Evolutionary conservation across 768 basidiomycete genomes (phyloP).

Genomic region (Boletus edulis): DNA sequence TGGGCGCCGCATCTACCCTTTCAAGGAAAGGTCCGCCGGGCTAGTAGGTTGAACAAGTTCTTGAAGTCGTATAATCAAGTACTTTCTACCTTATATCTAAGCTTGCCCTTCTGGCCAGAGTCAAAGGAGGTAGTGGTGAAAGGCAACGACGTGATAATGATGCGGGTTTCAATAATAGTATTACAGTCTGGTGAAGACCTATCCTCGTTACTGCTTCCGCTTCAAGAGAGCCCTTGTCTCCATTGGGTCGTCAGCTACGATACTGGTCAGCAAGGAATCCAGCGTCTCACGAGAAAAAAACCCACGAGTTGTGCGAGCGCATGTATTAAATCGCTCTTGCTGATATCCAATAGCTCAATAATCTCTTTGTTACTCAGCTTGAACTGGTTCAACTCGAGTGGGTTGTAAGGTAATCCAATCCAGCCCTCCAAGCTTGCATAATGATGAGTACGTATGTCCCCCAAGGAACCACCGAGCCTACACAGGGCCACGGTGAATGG

Average conservation of each 20-base stretch:
- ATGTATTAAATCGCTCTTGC: neutral
- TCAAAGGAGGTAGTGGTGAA: no score
- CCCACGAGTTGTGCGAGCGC: neutral
- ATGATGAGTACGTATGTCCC: neutral
- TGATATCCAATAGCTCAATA: constrained; percentile 16
- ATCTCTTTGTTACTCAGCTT: neutral
- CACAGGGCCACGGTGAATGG: neutral
- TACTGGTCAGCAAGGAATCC: neutral
- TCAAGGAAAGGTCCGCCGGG: no score
- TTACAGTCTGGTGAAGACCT: no score
- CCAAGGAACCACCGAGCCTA: constrained; percentile 15
- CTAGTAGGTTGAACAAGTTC: no score
- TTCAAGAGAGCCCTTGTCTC: no score
- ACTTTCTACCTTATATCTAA: no score
- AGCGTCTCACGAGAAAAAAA: neutral
- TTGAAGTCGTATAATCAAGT: no score
- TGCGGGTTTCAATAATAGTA: no score
- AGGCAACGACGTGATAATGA: no score
- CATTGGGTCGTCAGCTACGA: neutral
- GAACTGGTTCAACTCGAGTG: constrained; percentile 6
- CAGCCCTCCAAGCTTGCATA: constrained; percentile 5
- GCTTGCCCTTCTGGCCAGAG: no score
- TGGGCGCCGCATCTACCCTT: no score
- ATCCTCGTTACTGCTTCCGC: no score
- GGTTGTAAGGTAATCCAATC: neutral